These are phyloP conservation scores for Pseudogymnoascus sp. DNA, from an alignment of 2,329 filamentous ascomycete species.

Conservation along the genomic window DNA sequence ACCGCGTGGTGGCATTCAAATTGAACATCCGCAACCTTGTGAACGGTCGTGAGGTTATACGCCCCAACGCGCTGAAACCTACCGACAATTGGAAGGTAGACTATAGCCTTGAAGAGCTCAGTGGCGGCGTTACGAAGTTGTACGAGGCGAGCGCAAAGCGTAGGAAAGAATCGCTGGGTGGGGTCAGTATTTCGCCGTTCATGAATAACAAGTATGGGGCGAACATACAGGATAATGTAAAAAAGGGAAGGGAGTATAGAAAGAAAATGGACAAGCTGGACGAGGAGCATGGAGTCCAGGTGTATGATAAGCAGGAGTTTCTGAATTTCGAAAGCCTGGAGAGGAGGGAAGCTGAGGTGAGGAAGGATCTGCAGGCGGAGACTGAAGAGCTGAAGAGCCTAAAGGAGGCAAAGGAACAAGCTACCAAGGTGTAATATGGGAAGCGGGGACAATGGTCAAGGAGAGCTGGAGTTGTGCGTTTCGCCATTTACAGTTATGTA, in stretches of 20 bases:
- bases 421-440: background rate
- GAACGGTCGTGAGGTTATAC: constrained; percentile 53
- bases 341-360: background rate
- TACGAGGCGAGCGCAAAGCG: constrained; percentile 51
- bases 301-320: constrained; percentile 34
- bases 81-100: constrained; percentile 62
- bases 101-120: constrained; percentile 64
- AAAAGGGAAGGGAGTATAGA: constrained; percentile 52
- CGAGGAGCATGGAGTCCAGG: constrained; percentile 36
- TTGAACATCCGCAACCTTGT: constrained; percentile 66
- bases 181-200: constrained; percentile 19
- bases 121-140: constrained; percentile 32
- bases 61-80: constrained; percentile 44
- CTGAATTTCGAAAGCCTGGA: constrained; percentile 4
- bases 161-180: constrained; percentile 39
- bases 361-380: constrained; percentile 12
- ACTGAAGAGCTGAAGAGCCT: constrained; percentile 11
- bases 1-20: background rate
- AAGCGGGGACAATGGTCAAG: background rate
- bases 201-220: constrained; percentile 21
- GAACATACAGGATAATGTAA: constrained; percentile 38
- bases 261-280: constrained; percentile 44
- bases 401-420: constrained; percentile 8
- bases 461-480: background rate
- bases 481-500: background rate